Evolutionary conservation across 2,329 filamentous ascomycete species (phyloP).

Genomic region (Fusarium sp.): DNA sequence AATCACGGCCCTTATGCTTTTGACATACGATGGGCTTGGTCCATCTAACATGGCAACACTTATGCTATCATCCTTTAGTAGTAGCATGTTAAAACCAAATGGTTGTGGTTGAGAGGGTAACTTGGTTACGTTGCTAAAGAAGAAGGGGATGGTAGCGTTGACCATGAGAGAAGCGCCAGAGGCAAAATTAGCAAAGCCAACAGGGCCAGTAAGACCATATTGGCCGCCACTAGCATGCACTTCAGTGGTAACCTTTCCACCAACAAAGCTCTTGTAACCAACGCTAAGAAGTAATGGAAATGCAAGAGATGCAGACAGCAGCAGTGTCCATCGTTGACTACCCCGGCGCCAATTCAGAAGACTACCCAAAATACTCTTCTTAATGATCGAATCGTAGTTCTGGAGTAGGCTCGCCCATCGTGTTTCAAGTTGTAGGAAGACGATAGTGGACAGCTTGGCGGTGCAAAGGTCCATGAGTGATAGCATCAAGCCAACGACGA

Average conservation of each 20-base stretch:
- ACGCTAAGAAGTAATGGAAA: not conserved
- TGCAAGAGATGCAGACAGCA: not conserved
- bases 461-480: not conserved
- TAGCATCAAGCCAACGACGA: not conserved
- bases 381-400: not conserved
- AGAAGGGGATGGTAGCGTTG: not conserved
- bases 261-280: not conserved
- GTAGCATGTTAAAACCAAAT: not conserved
- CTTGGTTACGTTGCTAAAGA: not conserved
- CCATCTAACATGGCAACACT: not conserved
- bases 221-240: fast-evolving
- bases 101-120: not conserved
- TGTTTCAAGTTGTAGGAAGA: not conserved
- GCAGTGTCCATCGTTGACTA: not conserved
- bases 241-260: not conserved
- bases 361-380: not conserved
- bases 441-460: not conserved
- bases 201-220: not conserved
- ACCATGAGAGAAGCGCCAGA: not conserved
- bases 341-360: not conserved
- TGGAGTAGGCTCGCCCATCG: not conserved
- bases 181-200: not conserved
- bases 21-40: not conserved
- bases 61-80: not conserved
- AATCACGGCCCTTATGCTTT: not conserved